Percentiles rank a stretch among this genome's conserved stretches.
Evolutionary conservation across 73 alveolate species (phyloP).

Genomic region (Tetrahymena malaccensis): DNA sequence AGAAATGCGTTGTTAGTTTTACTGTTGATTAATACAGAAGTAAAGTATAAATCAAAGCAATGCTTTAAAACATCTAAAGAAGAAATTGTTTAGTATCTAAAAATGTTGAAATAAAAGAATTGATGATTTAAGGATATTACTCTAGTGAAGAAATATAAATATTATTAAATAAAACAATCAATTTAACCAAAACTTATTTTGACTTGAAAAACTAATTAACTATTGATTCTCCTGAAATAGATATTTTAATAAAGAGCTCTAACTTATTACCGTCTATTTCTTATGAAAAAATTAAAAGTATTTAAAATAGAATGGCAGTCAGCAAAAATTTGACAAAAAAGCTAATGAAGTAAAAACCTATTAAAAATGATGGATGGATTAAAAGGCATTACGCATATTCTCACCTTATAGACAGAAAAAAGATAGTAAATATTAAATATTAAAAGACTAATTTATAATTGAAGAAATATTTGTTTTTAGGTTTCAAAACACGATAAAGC

Average conservation of each 20-base stretch:
- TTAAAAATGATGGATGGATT: not conserved
- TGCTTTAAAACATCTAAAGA: not conserved
- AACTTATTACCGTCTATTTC: not conserved
- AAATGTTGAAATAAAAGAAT: not conserved
- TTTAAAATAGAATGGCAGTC: not conserved
- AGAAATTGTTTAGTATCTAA: not conserved
- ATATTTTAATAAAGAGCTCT: not conserved
- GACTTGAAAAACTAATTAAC: not conserved
- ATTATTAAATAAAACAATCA: not conserved
- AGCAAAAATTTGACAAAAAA: not conserved
- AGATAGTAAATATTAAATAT: not conserved
- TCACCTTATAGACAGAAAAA: not conserved
- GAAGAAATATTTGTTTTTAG: too few species aligned
- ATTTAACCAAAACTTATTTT: not conserved
- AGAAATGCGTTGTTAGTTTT: not conserved
- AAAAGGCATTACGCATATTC: not conserved
- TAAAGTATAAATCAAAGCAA: not conserved
- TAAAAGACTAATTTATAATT: not conserved
- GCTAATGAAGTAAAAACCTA: not conserved
- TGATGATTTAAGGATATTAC: not conserved
- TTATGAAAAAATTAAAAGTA: not conserved
- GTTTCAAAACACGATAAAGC: not conserved
- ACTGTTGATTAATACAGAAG: not conserved
- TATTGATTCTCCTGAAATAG: not conserved
- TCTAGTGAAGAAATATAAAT: not conserved